A percentile compares a stretch with the other conserved stretches of the same genome.
Conservation (phyloP, 2,329 filamentous ascomycete species). For the Magnaporthales sp. region DNA sequence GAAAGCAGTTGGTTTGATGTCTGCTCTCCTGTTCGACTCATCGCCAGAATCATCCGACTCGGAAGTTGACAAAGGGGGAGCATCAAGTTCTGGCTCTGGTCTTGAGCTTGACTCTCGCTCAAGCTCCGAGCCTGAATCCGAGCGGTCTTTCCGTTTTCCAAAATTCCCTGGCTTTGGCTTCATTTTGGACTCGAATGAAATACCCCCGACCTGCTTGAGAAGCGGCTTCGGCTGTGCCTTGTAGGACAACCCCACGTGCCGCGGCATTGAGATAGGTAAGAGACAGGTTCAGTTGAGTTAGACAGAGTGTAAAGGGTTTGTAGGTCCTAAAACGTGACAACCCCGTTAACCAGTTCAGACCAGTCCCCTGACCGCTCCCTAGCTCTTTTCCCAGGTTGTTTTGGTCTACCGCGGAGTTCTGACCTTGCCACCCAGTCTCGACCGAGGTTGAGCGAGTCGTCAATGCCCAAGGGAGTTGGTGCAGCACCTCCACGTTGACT, state of each 20-base stretch:
- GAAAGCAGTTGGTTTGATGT: constrained; percentile 3
- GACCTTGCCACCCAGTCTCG: not conserved
- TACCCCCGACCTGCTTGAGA: not conserved
- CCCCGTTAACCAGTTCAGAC: not conserved
- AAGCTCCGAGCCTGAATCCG: not conserved
- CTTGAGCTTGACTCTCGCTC: not conserved
- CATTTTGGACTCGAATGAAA: not conserved
- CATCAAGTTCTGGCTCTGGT: not conserved
- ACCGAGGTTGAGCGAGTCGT: not conserved
- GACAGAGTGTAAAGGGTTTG: not conserved
- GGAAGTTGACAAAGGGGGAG: not conserved
- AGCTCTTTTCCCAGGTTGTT: not conserved
- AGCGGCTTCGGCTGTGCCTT: not conserved
- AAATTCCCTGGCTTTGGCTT: not conserved
- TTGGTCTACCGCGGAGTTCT: not conserved
- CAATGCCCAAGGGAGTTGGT: not conserved
- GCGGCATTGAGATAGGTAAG: not conserved
- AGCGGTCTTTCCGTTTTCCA: not conserved
- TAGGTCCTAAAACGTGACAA: not conserved
- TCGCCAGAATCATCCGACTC: not conserved
- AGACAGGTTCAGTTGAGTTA: not conserved
- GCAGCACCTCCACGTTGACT: not conserved
- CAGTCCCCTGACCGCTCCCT: not conserved
- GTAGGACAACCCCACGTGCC: not conserved
- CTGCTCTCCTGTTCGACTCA: not conserved